Percentiles rank a stretch among this genome's conserved stretches.
Conservation (phyloP, 1,284 basidiomycete species). For the Erythrobasidium hasegawianum region DNA sequence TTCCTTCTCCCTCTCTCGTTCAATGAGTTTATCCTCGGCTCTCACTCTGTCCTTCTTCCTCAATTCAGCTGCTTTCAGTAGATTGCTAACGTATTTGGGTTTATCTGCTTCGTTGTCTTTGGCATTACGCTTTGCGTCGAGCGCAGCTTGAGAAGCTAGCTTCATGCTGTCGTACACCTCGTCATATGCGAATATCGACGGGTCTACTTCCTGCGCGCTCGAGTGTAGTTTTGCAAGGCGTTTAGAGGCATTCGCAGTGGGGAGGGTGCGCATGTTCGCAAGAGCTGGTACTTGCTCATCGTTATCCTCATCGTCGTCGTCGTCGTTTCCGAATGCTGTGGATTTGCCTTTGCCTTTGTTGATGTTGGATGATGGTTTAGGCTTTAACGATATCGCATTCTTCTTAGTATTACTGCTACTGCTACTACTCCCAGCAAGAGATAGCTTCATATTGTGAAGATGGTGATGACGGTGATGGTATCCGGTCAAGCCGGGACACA, state of each 20-base stretch:
- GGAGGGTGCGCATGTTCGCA: background rate
- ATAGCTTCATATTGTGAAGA: conserved; percentile 18
- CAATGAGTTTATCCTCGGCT: conserved; percentile 97
- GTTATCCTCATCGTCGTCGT: conserved; percentile 8
- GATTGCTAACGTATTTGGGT: conserved; percentile 88
- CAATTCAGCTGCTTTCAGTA: conserved; percentile 78
- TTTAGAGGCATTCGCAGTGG: conserved; percentile 17
- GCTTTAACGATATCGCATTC: background rate
- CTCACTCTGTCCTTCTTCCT: conserved; percentile 84
- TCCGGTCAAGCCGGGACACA: too few species aligned
- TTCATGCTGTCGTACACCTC: conserved; percentile 96
- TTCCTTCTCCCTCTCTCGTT: conserved; percentile 84
- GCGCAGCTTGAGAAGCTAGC: conserved; percentile 69
- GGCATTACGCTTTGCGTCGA: conserved; percentile 58
- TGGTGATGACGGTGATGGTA: background rate
- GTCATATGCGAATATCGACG: conserved; percentile 90
- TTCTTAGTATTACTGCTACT: background rate
- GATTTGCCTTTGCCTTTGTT: conserved; percentile 1
- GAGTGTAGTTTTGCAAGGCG: conserved; percentile 25
- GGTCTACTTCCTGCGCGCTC: conserved; percentile 72
- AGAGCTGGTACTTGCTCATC: background rate
- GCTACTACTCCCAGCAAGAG: conserved; percentile 3
- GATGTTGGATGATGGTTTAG: background rate
- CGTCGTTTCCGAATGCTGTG: conserved; percentile 25
- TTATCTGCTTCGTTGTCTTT: conserved; percentile 47